A percentile compares a stretch with the other conserved stretches of the same genome.
Evolutionary conservation across 2,329 filamentous ascomycete species (phyloP).

Genomic region (Penicillium sp.): DNA sequence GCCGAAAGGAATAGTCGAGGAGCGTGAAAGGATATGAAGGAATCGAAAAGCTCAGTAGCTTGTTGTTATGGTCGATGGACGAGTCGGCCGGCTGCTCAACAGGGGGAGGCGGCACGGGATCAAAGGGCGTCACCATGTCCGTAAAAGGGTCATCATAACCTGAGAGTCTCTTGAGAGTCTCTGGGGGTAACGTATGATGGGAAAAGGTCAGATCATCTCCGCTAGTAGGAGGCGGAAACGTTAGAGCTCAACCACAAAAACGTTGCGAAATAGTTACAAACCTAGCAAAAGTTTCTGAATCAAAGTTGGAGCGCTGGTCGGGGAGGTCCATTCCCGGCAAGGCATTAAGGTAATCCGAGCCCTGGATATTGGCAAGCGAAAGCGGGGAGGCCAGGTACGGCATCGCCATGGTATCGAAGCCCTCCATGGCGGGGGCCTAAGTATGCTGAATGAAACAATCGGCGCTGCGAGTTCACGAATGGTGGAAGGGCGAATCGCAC

Average conservation of each 20-base stretch:
- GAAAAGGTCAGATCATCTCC: constrained; percentile 59
- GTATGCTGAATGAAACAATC: background rate
- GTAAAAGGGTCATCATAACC: constrained; percentile 57
- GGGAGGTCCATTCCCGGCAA: constrained; percentile 60
- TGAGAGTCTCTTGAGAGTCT: constrained; percentile 54
- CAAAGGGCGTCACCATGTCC: constrained; percentile 54
- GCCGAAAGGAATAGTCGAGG: constrained; percentile 63
- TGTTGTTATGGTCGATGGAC: constrained; percentile 68
- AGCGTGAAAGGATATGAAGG: constrained; percentile 65
- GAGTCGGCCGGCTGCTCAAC: constrained; percentile 57
- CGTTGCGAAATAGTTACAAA: constrained; percentile 41
- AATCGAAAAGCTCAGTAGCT: constrained; percentile 75
- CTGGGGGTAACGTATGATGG: constrained; percentile 45
- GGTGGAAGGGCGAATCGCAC: background rate
- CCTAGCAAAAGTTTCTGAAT: constrained; percentile 65
- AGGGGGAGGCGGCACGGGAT: constrained; percentile 44
- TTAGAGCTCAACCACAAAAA: constrained; percentile 3
- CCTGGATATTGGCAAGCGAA: constrained; percentile 58
- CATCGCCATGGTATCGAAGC: constrained; percentile 66
- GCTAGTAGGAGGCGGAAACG: constrained; percentile 32
- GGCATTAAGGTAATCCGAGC: constrained; percentile 52
- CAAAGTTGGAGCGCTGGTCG: constrained; percentile 64
- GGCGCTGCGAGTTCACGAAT: background rate
- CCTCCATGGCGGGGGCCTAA: constrained; percentile 50
- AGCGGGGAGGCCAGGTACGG: constrained; percentile 65